Evolutionary conservation across 2,329 filamentous ascomycete genomes (phyloP).

Genomic region (Albophoma yamanashiensis): DNA sequence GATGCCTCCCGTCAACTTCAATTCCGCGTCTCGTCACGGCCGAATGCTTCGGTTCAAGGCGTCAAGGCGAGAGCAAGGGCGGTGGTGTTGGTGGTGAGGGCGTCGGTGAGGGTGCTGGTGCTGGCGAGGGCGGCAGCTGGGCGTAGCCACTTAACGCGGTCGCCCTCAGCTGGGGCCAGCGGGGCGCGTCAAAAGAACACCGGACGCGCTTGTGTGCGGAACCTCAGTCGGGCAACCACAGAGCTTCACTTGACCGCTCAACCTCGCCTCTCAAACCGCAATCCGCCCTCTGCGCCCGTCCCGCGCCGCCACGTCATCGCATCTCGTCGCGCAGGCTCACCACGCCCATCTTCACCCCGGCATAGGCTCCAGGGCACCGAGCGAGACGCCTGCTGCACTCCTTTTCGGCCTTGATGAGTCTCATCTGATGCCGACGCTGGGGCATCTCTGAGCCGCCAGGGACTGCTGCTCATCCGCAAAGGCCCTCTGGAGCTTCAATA

Average conservation of each 20-base stretch:
- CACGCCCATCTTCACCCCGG: neutral
- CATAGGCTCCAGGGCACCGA: neutral
- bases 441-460: neutral
- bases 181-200: neutral
- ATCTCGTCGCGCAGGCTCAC: neutral
- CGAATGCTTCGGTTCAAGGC: neutral
- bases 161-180: neutral
- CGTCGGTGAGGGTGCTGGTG: neutral
- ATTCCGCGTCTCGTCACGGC: neutral
- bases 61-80: neutral
- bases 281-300: neutral
- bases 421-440: neutral
- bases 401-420: neutral
- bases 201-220: neutral
- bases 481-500: constrained; percentile 2
- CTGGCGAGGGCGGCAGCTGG: neutral
- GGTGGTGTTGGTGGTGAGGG: no score
- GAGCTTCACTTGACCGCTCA: neutral
- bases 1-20: neutral
- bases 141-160: neutral
- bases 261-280: neutral
- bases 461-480: neutral
- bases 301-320: neutral
- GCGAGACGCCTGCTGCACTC: neutral
- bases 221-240: neutral